These are phyloP conservation scores for Paecilomyces dactylethromorphus DNA, from an alignment of 2,329 filamentous ascomycete genomes.

Conservation along the genomic window DNA sequence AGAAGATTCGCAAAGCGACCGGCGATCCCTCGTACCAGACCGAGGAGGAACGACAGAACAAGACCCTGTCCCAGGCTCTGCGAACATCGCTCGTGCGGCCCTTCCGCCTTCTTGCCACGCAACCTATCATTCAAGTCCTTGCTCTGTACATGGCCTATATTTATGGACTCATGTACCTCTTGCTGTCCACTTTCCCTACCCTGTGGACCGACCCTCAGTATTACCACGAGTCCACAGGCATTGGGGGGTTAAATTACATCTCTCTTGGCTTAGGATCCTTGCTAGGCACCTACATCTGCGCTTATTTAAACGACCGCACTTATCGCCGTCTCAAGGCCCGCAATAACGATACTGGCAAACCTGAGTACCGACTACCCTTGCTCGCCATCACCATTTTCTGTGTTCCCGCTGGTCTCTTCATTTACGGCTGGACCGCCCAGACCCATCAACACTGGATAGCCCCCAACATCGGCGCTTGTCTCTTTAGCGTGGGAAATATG, in stretches of 20 bases:
- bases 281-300: slow-evolving; percentile 42
- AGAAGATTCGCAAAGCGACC: slow-evolving; percentile 38
- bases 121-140: slow-evolving; percentile 53
- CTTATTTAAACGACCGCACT: slow-evolving; percentile 37
- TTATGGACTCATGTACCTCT: slow-evolving; percentile 55
- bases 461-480: slow-evolving; percentile 30
- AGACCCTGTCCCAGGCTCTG: no score
- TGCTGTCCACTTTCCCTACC: slow-evolving; percentile 53
- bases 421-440: slow-evolving; percentile 45
- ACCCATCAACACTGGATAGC: slow-evolving; percentile 36
- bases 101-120: slow-evolving; percentile 46
- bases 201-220: slow-evolving; percentile 46
- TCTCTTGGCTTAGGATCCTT: slow-evolving; percentile 55
- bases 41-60: no score
- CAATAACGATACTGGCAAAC: slow-evolving; percentile 30
- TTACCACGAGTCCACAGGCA: slow-evolving; percentile 49
- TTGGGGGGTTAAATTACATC: slow-evolving; percentile 55
- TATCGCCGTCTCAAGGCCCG: slow-evolving; percentile 12
- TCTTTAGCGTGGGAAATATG: slow-evolving; percentile 35
- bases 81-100: no score
- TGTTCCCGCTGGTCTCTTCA: slow-evolving; percentile 40
- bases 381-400: slow-evolving; percentile 31
- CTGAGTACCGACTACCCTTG: slow-evolving; percentile 51
- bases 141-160: slow-evolving; percentile 49
- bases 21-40: no score